phyloP scores from a whole-genome alignment of 2,329 filamentous ascomycete species.

The Penicillium sp. region DNA sequence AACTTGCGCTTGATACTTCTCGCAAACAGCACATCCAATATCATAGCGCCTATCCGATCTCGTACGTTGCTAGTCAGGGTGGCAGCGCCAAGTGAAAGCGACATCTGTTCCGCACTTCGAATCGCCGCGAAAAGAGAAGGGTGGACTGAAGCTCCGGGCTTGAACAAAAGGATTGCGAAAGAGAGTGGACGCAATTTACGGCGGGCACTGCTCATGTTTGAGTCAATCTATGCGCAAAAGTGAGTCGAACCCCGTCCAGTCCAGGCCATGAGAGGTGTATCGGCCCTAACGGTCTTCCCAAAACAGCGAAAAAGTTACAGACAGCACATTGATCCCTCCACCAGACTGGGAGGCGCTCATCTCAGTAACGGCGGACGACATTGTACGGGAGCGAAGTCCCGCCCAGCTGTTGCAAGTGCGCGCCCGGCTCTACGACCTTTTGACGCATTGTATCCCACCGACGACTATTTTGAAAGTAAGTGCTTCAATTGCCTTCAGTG shows the following conservation, averaged over 20 bases:
- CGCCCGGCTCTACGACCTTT: conserved; percentile 90
- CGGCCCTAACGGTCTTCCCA: conserved; percentile 5
- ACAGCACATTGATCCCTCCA: conserved; percentile 82
- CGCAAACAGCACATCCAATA: conserved; percentile 94
- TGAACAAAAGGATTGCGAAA: conserved; percentile 80
- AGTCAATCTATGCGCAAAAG: conserved; percentile 96
- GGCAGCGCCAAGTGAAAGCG: conserved; percentile 74
- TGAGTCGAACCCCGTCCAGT: conserved; percentile 42
- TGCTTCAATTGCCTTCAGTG: background rate
- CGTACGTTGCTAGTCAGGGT: conserved; percentile 88
- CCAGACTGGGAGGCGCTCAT: conserved; percentile 97
- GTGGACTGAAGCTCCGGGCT: conserved; percentile 66
- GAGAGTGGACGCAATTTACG: conserved; percentile 89
- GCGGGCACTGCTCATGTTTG: conserved; percentile 89
- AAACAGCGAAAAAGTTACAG: conserved; percentile 76
- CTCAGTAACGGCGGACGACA: conserved; percentile 81
- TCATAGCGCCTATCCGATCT: conserved; percentile 95
- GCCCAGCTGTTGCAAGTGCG: conserved; percentile 80
- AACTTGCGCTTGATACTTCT: conserved; percentile 87
- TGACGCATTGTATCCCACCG: conserved; percentile 94
- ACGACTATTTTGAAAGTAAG: conserved; percentile 79
- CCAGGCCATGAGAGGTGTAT: conserved; percentile 1
- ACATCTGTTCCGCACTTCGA: conserved; percentile 73
- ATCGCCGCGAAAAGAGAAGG: conserved; percentile 70
- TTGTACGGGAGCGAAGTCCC: conserved; percentile 88